Evolutionary conservation across 108 stramenopile species (phyloP), one percentile per base, ranked within the genome.

Genomic region (Epipyxis sp.): DNA sequence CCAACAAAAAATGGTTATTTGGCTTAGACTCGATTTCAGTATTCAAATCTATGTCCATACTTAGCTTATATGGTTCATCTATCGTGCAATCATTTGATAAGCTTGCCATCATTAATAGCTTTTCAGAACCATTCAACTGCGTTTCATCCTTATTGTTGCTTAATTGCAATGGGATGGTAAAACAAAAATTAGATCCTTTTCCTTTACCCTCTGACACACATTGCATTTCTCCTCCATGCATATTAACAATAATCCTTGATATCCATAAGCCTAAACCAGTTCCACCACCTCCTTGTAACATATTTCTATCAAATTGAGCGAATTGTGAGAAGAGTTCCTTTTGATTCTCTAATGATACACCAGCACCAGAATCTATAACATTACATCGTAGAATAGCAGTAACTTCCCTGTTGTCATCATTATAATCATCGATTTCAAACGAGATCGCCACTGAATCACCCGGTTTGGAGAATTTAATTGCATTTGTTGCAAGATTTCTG

Each of bases 241-340:
- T 69, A 40, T 88, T 80, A n/a, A 86, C 86, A 59, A 91, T 87
- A 54, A 81, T 87, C 62, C 87, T 89, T 6, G 90, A 59, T 68
- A 91, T 89, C 69, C 69, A 83, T 34, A 91, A 69, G 57, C 91
- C 91, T 1, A 91, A 80, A 6, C 91, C 91, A 69, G 82, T 89
- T 1, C 91, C 91, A 35, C 80, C 77, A 29, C 91, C 91, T 1
- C 76, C 76, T 77, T 91, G 91, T 1, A 91, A 77, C n/a, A 83
- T 78, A 59, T 88, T 89, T 1, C 83, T 86, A 77, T 90, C 79
- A 69, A 91, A 90, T 68, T 91, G 91, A 0, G 87, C 86, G 25
- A 87, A 86, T 69, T 87, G 86, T 16, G 78, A 58, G 76, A 91
- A 91, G 40, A 91, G 71, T 2, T 54, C 50, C 20, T 35, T 16